Evolutionary conservation across 495 filamentous ascomycete species (phyloP), one percentile per base, ranked within the genome.

Genomic region (Aspergillus mulundensis): DNA sequence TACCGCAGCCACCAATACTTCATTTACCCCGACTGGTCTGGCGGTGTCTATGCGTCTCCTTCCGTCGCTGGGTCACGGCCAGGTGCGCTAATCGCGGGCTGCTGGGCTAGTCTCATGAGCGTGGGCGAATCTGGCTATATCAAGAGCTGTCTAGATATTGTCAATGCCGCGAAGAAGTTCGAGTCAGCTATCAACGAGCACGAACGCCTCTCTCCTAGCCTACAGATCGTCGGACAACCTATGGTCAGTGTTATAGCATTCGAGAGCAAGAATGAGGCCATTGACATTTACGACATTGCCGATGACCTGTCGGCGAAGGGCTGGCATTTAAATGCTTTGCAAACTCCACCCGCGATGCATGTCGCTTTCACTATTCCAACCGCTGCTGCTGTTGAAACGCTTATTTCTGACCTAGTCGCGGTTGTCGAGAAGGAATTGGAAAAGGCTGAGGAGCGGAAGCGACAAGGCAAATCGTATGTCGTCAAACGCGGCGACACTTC

Each of bases 321-420:
- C 20, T 99, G 94, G 94, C 94, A 97, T 71, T 79, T 99, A 45
- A 99, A 96, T 64, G 90, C 93, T 7, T 77, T 97, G 50, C 94
- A 99, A 66, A 84, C 83, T 48, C 94, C 94, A 7, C 83, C 95
- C 0, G 95, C 90, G n/a, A 89, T 99, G 19, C 94, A 99, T 70
- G 87, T 96, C 23, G 94, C 94, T n/a, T 89, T 97, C 46, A 97
- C 95, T 1, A 61, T 91, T 61, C 94, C 93, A 12, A 87, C 95
- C n/a, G 84, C 86, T 8, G 85, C 84, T 36, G 91, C 87, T 59
- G 74, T 81, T 14, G 90, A 97, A 57, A 79, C 79, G 66, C 80
- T 99, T 21, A 82, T 91, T 32, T 71, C 65, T 18, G 95, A 99
- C 70, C 65, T 97, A 21, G 81, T 87, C 64, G 84, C 78, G 38